Percentiles rank a stretch among this genome's conserved stretches.
phyloP scores from a whole-genome alignment of 192 early-diverging fungal genomes.

The Coemansia sp. region DNA sequence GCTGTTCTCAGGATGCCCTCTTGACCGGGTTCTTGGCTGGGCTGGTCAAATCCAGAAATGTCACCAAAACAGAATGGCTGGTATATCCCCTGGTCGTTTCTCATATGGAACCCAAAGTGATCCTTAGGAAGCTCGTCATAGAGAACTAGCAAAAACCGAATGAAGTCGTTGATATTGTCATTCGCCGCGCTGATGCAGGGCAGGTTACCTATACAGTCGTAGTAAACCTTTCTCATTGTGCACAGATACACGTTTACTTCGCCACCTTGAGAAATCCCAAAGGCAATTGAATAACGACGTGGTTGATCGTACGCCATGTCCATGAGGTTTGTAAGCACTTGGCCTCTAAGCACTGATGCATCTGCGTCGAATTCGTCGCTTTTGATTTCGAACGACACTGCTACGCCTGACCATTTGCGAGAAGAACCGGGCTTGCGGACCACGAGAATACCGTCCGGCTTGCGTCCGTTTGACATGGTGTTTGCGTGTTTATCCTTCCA shows the following conservation, averaged over 20 bases:
- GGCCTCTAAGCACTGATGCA: background rate
- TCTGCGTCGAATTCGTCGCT: background rate
- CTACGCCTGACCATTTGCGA: background rate
- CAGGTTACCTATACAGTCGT: background rate
- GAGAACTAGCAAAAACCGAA: background rate
- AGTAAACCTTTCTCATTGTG: background rate
- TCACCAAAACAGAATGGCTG: background rate
- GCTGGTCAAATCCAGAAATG: background rate
- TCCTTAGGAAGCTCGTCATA: background rate
- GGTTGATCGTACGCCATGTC: constrained; percentile 10
- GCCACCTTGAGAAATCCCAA: background rate
- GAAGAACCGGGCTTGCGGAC: background rate
- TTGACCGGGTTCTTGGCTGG: background rate
- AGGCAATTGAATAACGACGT: constrained; percentile 1
- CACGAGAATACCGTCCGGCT: background rate
- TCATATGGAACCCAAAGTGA: background rate
- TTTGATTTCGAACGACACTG: background rate
- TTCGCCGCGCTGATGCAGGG: background rate
- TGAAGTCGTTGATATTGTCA: background rate
- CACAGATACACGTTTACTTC: constrained; percentile 6
- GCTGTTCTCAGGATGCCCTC: background rate
- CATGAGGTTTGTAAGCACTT: background rate
- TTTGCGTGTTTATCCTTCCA: constrained; percentile 2
- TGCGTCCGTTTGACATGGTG: background rate
- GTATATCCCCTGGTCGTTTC: background rate